Conservation (phyloP, 1,284 basidiomycete genomes). For the Malassezia vespertilionis region DNA sequence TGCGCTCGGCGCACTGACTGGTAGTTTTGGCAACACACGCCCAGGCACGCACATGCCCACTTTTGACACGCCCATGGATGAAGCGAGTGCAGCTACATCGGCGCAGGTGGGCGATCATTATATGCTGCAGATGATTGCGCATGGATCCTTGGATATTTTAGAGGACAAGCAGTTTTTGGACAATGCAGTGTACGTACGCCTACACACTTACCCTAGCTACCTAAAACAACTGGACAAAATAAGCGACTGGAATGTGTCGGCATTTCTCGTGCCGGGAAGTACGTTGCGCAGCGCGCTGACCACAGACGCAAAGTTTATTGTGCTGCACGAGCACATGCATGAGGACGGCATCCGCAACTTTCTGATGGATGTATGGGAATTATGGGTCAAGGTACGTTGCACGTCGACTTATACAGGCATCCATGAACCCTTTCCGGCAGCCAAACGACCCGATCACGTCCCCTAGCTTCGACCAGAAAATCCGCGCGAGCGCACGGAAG, state of each 20-base stretch:
- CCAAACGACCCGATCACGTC: constrained; percentile 31
- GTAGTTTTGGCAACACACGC: neutral
- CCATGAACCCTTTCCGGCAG: constrained; percentile 43
- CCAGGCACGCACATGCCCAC: neutral
- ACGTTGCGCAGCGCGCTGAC: constrained; percentile 13
- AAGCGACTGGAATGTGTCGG: constrained; percentile 38
- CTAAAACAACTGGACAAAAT: constrained; percentile 39
- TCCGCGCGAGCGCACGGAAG: constrained; percentile 34
- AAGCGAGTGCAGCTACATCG: neutral
- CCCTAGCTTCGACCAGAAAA: constrained; percentile 28
- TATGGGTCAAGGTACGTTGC: constrained; percentile 31
- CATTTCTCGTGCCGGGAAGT: constrained; percentile 38
- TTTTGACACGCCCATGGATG: neutral
- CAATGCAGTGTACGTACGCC: constrained; percentile 26
- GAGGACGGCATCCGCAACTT: constrained; percentile 45
- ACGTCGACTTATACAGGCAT: constrained; percentile 16
- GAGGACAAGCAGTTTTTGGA: constrained; percentile 35
- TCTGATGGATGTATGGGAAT: constrained; percentile 45
- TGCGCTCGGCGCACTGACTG: constrained; percentile 18
- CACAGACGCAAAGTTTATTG: constrained; percentile 40
- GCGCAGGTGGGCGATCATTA: constrained; percentile 19
- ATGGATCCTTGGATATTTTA: constrained; percentile 37
- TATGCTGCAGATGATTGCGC: constrained; percentile 44
- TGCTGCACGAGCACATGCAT: constrained; percentile 44
- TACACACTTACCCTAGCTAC: constrained; percentile 19